These are phyloP conservation scores for Fragaria nilgerrensis DNA, from an alignment of 306 rosid species.

Conservation along the genomic window DNA sequence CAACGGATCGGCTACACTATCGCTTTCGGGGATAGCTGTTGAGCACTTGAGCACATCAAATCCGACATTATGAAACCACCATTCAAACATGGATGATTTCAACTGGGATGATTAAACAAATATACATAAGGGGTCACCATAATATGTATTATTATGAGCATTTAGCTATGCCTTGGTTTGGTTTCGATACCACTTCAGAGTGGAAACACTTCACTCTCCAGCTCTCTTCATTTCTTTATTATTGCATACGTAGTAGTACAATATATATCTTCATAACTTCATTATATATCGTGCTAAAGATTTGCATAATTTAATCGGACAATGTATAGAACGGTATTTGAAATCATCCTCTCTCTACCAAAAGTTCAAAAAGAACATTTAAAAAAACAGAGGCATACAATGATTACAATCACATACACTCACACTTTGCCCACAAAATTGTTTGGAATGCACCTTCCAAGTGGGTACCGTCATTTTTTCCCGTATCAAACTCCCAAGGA, in stretches of 20 bases:
- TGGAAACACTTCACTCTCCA: background rate
- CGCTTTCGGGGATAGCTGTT: conserved; percentile 15
- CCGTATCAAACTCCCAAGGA: background rate
- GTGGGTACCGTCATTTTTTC: background rate
- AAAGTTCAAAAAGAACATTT: background rate
- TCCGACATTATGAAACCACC: background rate
- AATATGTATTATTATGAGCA: background rate
- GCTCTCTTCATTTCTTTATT: too few species aligned
- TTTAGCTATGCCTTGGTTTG: background rate
- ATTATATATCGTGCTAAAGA: background rate
- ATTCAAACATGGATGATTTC: background rate
- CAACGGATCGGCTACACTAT: conserved; percentile 5
- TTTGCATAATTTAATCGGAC: background rate
- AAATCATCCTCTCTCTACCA: background rate
- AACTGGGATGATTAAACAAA: background rate
- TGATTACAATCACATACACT: background rate
- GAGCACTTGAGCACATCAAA: background rate
- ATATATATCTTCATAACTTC: background rate
- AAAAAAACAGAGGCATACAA: background rate
- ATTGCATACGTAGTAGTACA: background rate
- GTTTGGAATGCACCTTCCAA: background rate
- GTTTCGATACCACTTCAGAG: background rate
- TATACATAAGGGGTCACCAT: background rate
- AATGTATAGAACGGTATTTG: conserved; percentile 7
- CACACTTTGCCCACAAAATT: background rate